phyloP scores from a whole-genome alignment of 768 basidiomycete genomes.

The Russula virescens region DNA sequence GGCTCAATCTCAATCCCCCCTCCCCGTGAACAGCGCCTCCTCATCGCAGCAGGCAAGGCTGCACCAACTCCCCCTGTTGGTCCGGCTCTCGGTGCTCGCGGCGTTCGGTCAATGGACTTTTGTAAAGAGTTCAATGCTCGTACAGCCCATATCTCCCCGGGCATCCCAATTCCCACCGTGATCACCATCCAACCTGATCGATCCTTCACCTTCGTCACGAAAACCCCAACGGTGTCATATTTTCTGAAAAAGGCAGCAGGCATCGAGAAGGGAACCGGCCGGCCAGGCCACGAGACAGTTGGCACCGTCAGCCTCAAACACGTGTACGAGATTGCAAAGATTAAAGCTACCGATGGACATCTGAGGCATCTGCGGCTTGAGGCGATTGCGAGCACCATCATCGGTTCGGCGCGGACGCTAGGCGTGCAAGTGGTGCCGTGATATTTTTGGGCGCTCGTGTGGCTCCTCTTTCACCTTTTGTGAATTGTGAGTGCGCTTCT shows the following conservation, averaged over 20 bases:
- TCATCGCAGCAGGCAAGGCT: slow-evolving; percentile 91
- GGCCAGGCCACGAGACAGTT: slow-evolving; percentile 69
- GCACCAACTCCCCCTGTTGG: slow-evolving; percentile 95
- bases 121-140: slow-evolving; percentile 99
- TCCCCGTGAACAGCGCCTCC: slow-evolving; percentile 52
- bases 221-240: slow-evolving; percentile 85
- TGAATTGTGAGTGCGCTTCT: slow-evolving; percentile 14
- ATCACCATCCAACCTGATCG: slow-evolving; percentile 94
- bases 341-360: slow-evolving; percentile 88
- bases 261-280: slow-evolving; percentile 84
- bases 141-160: slow-evolving; percentile 80
- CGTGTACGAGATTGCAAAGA: slow-evolving; percentile 97
- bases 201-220: slow-evolving; percentile 88
- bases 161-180: slow-evolving; percentile 84
- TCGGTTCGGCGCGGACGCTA: slow-evolving; percentile 84
- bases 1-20: not conserved
- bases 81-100: slow-evolving; percentile 94
- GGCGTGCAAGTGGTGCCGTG: slow-evolving; percentile 89
- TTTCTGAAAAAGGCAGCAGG: slow-evolving; percentile 89
- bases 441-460: slow-evolving; percentile 32
- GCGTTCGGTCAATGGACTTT: slow-evolving; percentile 99
- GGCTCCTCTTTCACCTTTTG: not conserved
- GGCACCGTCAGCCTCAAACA: slow-evolving; percentile 92
- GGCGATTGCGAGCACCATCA: slow-evolving; percentile 79
- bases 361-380: slow-evolving; percentile 82